Conservation (phyloP, 768 basidiomycete species). For the Sporobolomyces phaffii region DNA sequence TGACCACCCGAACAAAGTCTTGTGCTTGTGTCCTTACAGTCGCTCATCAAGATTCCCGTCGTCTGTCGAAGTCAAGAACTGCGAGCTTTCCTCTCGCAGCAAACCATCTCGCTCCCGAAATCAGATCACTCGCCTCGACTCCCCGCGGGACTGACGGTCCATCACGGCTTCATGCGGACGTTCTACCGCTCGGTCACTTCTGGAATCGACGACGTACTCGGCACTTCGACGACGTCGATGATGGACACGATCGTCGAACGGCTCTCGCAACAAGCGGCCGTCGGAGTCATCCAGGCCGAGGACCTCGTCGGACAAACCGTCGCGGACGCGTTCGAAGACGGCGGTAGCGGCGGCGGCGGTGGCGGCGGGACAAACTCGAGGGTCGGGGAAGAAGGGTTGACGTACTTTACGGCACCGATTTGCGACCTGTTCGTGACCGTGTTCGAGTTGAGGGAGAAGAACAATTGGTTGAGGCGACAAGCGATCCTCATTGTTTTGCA, state of each 20-base stretch:
- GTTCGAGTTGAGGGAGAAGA: conserved; percentile 90
- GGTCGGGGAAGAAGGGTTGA: conserved; percentile 73
- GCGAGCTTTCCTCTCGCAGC: conserved; percentile 73
- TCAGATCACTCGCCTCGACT: background rate
- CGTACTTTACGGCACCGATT: conserved; percentile 85
- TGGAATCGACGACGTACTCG: conserved; percentile 95
- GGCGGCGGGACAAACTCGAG: conserved; percentile 50
- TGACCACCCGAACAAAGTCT: background rate
- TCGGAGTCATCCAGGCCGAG: conserved; percentile 74
- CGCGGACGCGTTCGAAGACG: conserved; percentile 53
- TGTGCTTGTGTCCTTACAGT: conserved; percentile 51
- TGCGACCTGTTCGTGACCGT: conserved; percentile 87
- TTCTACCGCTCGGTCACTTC: conserved; percentile 88
- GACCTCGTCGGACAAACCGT: conserved; percentile 57
- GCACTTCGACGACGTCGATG: conserved; percentile 60
- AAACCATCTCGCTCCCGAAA: conserved; percentile 38
- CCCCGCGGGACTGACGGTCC: conserved; percentile 52
- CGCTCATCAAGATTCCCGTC: conserved; percentile 62
- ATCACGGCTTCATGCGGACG: conserved; percentile 70
- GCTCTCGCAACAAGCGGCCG: conserved; percentile 79
- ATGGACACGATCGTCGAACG: conserved; percentile 88
- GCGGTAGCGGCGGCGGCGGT: no score
- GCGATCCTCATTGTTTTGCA: conserved; percentile 94
- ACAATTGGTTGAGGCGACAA: conserved; percentile 91
- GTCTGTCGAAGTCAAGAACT: conserved; percentile 79